Base-by-base conservation (phyloP, 192 early-diverging fungal species). In the Chytriomyces sp. region DNA sequence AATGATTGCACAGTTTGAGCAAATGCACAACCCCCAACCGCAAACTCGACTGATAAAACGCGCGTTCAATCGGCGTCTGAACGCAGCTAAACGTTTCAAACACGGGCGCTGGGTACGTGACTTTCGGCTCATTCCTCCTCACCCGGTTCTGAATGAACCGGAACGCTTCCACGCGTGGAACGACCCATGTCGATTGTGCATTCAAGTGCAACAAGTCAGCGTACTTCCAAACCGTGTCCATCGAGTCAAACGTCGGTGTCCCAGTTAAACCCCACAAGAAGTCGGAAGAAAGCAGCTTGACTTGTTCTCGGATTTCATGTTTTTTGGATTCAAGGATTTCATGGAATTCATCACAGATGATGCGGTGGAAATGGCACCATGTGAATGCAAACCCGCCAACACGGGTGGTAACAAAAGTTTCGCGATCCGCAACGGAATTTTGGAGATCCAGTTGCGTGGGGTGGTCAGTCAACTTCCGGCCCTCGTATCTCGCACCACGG, bases 331-430 rank as follows among this genome's bases (percentile, higher is more conserved):
- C 49, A 0, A 18, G 28, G 59, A 72, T 60, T 72, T 72, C 70
- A 50, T 72, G 70, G 43, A 72, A 72, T 50, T 72, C 70, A 45
- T 72, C 70, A 62, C 7, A 69, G 26, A 72, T 50, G 43, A 72
- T 24, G n/a, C 70, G 70, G 7, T 72, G 70, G 7, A 72, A 72
- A 45, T 72, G 70, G 43, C 49, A 11, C 61, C 70, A 72, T 43
- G 70, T 44, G 57, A 72, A 64, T 9, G 70, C 23, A 72, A 57
- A 59, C 20, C 18, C 50, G 10, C 50, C 70, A 10, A 44, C 70
- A 3, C 65, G 65, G 43, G 6, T n/a, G 43, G 3, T 45, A 4
- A 11, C 11, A 35, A 63, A 63, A 11, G 4, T 35, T 63, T 63
- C 3, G 5, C 62, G 35, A 13, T 63, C 62, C 23, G 13, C 3